Base-by-base conservation (phyloP, 306 rosid species). In the Prunus mume region DNA sequence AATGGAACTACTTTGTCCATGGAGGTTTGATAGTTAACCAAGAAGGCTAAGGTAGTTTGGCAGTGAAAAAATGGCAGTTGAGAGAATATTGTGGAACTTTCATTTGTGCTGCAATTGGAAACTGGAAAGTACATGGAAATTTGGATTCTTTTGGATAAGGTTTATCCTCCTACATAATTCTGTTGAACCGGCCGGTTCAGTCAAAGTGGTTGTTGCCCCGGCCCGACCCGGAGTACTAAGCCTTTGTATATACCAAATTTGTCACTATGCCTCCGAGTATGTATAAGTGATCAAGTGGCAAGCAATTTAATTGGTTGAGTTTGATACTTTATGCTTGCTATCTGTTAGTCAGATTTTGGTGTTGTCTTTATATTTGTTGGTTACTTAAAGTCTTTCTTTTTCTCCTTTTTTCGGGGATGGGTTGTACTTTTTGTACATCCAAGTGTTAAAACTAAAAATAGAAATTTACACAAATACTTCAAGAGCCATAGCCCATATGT, bases 1-100 rank as follows among this genome's bases (percentile, higher is more conserved):
- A 83, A 38, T 30, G 76, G 69, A 65, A 78, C 66, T n/a, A 85
- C 54, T 63, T 80, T 91, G 67, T 87, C 88, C 89, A 85, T 84
- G 47, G 80, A 74, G 79, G 75, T 76, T 66, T 52, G 75, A 64
- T 49, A 34, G 38, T 63, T 85, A 67, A 64, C 75, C 52, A 62
- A 61, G 28, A 60, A 62, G 68, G 69, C 46, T 79, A 68, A 72
- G 82, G 43, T 80, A 18, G 76, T 69, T 69, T 41, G 70, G 69
- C 47, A 22, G 65, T 54, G 66, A 18, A 78, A 32, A 27, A 9
- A 22, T 52, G 80, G 72, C 74, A 12, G 69, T 65, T 7, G 3
- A 18, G 2, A 20, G 43, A 43, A 68, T n/a, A 52, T 17, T 25
- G 50, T 62, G 71, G 49, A 68, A 49, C 27, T 72, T 19, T 49